These are phyloP conservation scores for Dunaliella primolecta DNA, from an alignment of 139 green algal species.

Conservation along the genomic window DNA sequence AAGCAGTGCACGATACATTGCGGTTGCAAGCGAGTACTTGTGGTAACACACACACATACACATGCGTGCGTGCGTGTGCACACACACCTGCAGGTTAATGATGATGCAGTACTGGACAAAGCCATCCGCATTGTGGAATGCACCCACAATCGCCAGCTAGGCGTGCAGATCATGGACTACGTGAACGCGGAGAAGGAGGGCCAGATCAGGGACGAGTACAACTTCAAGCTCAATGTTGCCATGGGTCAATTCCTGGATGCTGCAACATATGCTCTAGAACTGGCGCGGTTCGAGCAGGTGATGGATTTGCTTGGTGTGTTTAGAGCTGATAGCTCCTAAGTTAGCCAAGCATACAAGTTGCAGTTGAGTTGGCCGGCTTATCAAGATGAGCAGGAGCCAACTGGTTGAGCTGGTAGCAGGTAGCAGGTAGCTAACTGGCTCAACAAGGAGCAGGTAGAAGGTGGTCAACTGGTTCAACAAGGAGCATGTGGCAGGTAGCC, in stretches of 20 bases:
- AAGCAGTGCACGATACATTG: background rate
- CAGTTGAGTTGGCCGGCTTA: background rate
- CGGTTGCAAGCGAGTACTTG: background rate
- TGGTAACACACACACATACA: background rate
- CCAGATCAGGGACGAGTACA: constrained; percentile 37
- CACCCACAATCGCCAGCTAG: constrained; percentile 46
- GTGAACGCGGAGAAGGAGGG: constrained; percentile 54
- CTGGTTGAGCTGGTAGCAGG: no score
- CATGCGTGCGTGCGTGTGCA: background rate
- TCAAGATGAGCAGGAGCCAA: background rate
- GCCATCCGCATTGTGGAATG: constrained; percentile 66
- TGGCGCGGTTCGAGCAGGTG: constrained; percentile 55
- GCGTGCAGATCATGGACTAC: constrained; percentile 49
- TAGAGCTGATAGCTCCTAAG: background rate
- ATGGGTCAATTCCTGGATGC: constrained; percentile 64
- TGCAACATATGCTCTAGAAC: constrained; percentile 52
- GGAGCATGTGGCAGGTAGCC: no score
- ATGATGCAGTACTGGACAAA: constrained; percentile 48
- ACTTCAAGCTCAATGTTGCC: constrained; percentile 76
- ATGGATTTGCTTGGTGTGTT: background rate
- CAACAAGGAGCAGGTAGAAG: no score
- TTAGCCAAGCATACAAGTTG: no score
- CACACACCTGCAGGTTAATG: constrained; percentile 34
- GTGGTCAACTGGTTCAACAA: no score
- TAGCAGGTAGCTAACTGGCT: no score